Evolutionary conservation across 2,329 filamentous ascomycete species (phyloP).

Genomic region (Xylariaceae sp.): DNA sequence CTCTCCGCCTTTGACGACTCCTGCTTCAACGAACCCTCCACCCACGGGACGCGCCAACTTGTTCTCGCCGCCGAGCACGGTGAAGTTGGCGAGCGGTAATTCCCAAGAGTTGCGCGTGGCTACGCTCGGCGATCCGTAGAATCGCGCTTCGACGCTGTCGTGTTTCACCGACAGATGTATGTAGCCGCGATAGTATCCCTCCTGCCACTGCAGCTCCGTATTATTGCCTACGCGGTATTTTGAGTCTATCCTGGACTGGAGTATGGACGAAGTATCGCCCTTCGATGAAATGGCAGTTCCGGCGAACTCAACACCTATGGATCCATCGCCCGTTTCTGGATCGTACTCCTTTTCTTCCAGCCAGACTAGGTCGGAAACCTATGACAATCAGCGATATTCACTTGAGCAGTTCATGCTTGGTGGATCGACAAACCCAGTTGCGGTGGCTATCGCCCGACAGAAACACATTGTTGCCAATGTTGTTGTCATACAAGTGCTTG

Average conservation of each 20-base stretch:
- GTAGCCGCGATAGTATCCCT: slow-evolving; percentile 69
- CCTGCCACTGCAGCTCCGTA: slow-evolving; percentile 65
- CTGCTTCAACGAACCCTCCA: slow-evolving; percentile 45
- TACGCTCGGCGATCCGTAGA: slow-evolving; percentile 57
- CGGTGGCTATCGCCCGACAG: slow-evolving; percentile 66
- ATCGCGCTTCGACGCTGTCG: slow-evolving; percentile 55
- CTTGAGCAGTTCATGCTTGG: background rate
- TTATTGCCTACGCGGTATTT: slow-evolving; percentile 38
- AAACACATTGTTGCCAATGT: slow-evolving; percentile 68
- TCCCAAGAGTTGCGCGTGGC: slow-evolving; percentile 57
- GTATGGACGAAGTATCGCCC: slow-evolving; percentile 55
- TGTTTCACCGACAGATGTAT: slow-evolving; percentile 57
- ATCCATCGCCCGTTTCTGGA: slow-evolving; percentile 45
- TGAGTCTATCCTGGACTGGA: slow-evolving; percentile 43
- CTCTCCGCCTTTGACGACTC: slow-evolving; percentile 47
- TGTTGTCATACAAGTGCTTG: slow-evolving; percentile 58
- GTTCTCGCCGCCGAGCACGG: slow-evolving; percentile 58
- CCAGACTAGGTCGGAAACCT: slow-evolving; percentile 51
- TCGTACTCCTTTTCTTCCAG: slow-evolving; percentile 50
- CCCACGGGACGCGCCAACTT: slow-evolving; percentile 42
- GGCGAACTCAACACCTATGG: slow-evolving; percentile 59
- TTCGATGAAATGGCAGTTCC: slow-evolving; percentile 61
- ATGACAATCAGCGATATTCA: slow-evolving; percentile 4
- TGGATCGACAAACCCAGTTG: slow-evolving; percentile 48
- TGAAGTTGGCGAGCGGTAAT: slow-evolving; percentile 64